Conservation (phyloP, 257 asterid species). For the Nicotiana sylvestris region DNA sequence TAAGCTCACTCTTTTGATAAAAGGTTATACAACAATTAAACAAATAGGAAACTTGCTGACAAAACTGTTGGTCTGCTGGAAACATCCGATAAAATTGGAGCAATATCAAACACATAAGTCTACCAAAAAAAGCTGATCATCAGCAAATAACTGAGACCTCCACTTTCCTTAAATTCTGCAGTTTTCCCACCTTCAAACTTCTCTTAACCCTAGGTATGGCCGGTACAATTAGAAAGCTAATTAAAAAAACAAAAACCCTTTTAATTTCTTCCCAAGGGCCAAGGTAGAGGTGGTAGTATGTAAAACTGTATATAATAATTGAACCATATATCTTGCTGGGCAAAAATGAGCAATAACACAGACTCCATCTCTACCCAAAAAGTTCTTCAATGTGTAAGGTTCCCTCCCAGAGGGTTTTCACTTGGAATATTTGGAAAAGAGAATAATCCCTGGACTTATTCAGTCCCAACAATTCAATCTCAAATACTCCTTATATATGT, state of each 20-base stretch:
- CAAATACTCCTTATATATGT: slow-evolving; percentile 16
- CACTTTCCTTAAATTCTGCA: not conserved
- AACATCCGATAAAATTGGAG: not conserved
- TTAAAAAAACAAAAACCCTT: not conserved
- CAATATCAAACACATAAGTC: not conserved
- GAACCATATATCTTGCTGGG: not conserved
- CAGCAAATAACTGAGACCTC: not conserved
- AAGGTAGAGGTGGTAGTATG: not conserved
- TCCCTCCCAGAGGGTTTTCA: slow-evolving; percentile 13
- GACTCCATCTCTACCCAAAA: not conserved
- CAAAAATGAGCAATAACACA: not conserved
- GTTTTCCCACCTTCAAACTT: not conserved
- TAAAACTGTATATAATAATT: not conserved
- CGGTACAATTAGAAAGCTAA: not conserved
- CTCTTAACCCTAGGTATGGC: not conserved
- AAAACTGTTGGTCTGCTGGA: not conserved
- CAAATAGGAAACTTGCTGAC: not conserved
- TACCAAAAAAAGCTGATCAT: not conserved
- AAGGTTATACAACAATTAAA: not conserved
- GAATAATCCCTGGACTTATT: slow-evolving; percentile 4
- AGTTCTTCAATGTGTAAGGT: slow-evolving; percentile 10
- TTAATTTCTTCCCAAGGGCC: not conserved
- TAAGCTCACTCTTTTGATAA: not conserved
- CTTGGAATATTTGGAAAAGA: not conserved
- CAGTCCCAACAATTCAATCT: slow-evolving; percentile 20